These are phyloP conservation scores for Ettlia oleoabundans DNA, from an alignment of 139 green algal genomes.

Conservation along the genomic window DNA sequence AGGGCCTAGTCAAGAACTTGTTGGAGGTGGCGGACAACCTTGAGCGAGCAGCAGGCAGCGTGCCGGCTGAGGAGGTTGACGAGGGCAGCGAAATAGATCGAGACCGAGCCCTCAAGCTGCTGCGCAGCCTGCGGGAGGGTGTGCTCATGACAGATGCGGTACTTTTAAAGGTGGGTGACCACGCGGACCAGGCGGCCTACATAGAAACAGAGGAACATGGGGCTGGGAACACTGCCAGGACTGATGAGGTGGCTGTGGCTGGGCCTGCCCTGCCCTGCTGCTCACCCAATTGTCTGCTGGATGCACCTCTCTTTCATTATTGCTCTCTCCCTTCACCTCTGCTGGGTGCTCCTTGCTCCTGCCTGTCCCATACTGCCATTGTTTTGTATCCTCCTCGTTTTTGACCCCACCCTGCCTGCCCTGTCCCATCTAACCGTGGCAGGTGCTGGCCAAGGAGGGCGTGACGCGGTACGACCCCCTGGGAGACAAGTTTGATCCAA, in stretches of 20 bases:
- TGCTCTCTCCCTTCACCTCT: too few relatives aligned
- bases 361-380: too few relatives aligned
- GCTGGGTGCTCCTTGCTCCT: too few relatives aligned
- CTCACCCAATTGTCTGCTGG: too few relatives aligned
- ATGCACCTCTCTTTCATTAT: too few relatives aligned
- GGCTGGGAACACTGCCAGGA: too few relatives aligned
- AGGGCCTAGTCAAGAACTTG: constrained; percentile 87
- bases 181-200: too few relatives aligned
- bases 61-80: constrained; percentile 63
- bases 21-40: constrained; percentile 97
- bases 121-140: constrained; percentile 82
- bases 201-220: neutral
- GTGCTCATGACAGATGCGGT: constrained; percentile 89
- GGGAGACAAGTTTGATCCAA: constrained; percentile 93
- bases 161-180: constrained; percentile 70
- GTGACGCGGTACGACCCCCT: constrained; percentile 75
- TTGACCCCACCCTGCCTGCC: too few relatives aligned
- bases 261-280: too few relatives aligned
- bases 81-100: constrained; percentile 40
- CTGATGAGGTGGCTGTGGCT: too few relatives aligned
- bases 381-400: too few relatives aligned
- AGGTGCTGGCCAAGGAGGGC: constrained; percentile 81
- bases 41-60: constrained; percentile 74
- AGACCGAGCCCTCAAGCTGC: constrained; percentile 60
- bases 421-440: neutral